Base-by-base conservation (phyloP, 768 basidiomycete genomes). In the Strobilomyces dryophilus region DNA sequence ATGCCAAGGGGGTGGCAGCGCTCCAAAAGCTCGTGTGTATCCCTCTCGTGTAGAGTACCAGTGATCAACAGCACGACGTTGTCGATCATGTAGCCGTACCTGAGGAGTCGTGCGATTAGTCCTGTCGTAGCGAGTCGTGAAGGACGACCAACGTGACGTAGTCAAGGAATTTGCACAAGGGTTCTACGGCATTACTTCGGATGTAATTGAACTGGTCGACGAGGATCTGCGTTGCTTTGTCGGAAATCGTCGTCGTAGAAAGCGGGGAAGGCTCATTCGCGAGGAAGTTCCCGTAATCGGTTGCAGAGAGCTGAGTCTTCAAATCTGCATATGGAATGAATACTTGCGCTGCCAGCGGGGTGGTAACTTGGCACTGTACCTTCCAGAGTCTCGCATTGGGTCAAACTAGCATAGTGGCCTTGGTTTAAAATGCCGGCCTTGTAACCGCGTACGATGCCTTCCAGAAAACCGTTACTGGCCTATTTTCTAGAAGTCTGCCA, bases 1-100 rank as follows among this genome's bases (percentile, higher is more conserved):
- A 93, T 81, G 17, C 97, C 97, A 35, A 99, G 78, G 3, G 97
- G 97, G 66, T 99, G 97, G 74, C 97, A 99, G 35, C 97, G 84
- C 61, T 95, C 92, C 35, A 99, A 75, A 4, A 99, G 82, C 67
- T 99, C 97, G 60, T 97, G 92, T 3, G 95, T 98, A 69, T 98
- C 95, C 53, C 97, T 81, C 71, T 98, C 95, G 65, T 98, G 95
- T 32, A 99, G 74, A 1, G 95, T 98, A 20, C 97, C 97, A 15
- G 97, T 95, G 57, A 98, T 99, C 65, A 99, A 80, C 49, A 99
- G 80, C 54, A 99, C 87, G 64, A 99, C 90, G 69, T 99, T 99
- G 82, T 99, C 97, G 66, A 99, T 98, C 97, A 99, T 99, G 74
- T 98, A 99, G 29, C 85, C 93, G 69, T 97, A 97, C 42, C 94